Evolutionary conservation across 352 stramenopile species (phyloP), one percentile per base, ranked within the genome.

Genomic region (Globisporangium echinulatum): DNA sequence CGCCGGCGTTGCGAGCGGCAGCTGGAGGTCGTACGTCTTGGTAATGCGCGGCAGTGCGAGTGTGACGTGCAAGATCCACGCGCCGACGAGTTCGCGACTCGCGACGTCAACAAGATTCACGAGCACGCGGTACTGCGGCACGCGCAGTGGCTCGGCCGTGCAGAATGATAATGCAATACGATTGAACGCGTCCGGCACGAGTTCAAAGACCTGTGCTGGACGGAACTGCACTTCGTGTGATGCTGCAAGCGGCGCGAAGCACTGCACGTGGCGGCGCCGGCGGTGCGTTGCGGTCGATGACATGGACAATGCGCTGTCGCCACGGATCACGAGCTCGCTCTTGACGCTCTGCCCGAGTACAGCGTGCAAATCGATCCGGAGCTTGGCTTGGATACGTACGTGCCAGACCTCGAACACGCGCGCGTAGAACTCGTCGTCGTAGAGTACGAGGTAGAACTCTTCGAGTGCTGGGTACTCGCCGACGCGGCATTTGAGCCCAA

Each of bases 141-240:
- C 65, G 17, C 58, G 40, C 52, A 66, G 14, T 64, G 67, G 33
- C 9, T 81, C 64, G 8, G 84, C 82, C 6, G 85, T 71, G 46
- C 76, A 91, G 59, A 96, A 96, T 11, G 69, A 62, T 43, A 88
- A 72, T 58, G 92, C 85, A 49, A 96, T 92, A 25, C 90, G 77
- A 68, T 98, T 98, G 75, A 96, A 97, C 6, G 89, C 92, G 56
- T 91, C 75, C 10, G 85, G 84, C 0, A 95, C 75, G 39, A 98
- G 82, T 56, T 91, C 73, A 62, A 98, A 98, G 3, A 88, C 74
- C 37, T 85, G 68, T 1, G 65, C 62, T 1, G 88, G 92, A 7
- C 87, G 84, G 58, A 98, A 97, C 49, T 73, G 70, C 15, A 93
- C 60, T 40, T 80, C 64, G 7, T 63, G 43, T 36, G 54, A 43